Evolutionary conservation across 306 rosid genomes (phyloP).

Genomic region (Dryas octopetala): DNA sequence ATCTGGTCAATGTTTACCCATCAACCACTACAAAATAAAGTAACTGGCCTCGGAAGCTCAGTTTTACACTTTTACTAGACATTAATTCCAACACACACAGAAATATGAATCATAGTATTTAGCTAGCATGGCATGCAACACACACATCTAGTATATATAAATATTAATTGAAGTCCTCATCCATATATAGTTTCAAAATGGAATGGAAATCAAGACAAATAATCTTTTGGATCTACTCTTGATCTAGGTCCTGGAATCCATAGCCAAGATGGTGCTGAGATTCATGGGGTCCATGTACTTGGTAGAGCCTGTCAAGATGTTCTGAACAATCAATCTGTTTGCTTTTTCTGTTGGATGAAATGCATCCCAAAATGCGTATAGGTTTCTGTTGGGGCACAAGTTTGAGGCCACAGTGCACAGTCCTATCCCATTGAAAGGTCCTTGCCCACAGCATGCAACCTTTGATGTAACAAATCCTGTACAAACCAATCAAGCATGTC

Average conservation of each 20-base stretch:
- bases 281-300: constrained; percentile 82
- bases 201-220: background rate
- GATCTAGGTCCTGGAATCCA: constrained; percentile 43
- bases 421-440: constrained; percentile 69
- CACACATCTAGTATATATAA: background rate
- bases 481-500: background rate
- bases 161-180: too few species aligned
- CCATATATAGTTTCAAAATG: background rate
- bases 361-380: constrained; percentile 78
- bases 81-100: background rate
- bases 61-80: too few species aligned
- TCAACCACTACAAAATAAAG: background rate
- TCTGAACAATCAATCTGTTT: constrained; percentile 35
- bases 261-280: constrained; percentile 69
- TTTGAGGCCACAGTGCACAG: constrained; percentile 59
- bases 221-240: background rate
- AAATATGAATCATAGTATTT: background rate
- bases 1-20: background rate
- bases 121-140: too few species aligned
- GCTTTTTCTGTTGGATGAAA: constrained; percentile 77
- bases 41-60: background rate
- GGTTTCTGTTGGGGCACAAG: constrained; percentile 58
- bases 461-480: constrained; percentile 68
- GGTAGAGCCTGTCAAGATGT: constrained; percentile 42
- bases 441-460: constrained; percentile 88